Evolutionary conservation across 2,329 filamentous ascomycete species (phyloP).

Genomic region (Penicillium concentricum): DNA sequence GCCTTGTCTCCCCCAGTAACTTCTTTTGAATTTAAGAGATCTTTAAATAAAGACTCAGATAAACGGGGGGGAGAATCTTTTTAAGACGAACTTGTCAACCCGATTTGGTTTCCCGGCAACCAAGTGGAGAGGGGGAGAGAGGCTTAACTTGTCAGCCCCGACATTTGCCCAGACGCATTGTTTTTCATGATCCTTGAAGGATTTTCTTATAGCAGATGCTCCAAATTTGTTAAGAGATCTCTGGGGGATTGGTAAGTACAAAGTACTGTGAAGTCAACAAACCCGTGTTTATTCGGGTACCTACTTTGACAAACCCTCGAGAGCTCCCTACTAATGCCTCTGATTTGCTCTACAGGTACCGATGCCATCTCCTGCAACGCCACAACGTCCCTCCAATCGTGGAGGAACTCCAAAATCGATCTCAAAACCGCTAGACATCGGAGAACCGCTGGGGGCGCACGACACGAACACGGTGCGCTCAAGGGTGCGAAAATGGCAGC

Average conservation of each 20-base stretch:
- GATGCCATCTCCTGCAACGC: conserved; percentile 44
- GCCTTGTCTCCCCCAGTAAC: neutral
- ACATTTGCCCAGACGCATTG: neutral
- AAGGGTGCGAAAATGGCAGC: conserved; percentile 83
- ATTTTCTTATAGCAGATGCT: conserved; percentile 16
- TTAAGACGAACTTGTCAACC: neutral
- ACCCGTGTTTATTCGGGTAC: conserved; percentile 4
- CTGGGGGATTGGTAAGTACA: conserved; percentile 13
- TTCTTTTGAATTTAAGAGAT: neutral
- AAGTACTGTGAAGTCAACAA: conserved; percentile 10
- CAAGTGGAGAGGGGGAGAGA: conserved; percentile 3
- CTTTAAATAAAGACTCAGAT: neutral
- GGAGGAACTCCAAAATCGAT: conserved; percentile 57
- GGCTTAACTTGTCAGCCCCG: conserved; percentile 14
- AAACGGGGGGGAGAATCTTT: neutral
- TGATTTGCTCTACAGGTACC: conserved; percentile 18
- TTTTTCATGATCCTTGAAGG: conserved; percentile 12
- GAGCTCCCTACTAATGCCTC: neutral
- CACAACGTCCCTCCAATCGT: conserved; percentile 41
- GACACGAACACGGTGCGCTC: conserved; percentile 68
- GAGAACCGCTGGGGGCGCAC: conserved; percentile 56
- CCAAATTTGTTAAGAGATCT: conserved; percentile 3
- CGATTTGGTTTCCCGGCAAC: conserved; percentile 11
- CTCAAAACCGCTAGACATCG: conserved; percentile 55
- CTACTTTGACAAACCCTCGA: conserved; percentile 4